Percentiles rank a stretch among this genome's conserved stretches.
phyloP scores from a whole-genome alignment of 495 filamentous ascomycete species.

The Penicillium robsamsonii region DNA sequence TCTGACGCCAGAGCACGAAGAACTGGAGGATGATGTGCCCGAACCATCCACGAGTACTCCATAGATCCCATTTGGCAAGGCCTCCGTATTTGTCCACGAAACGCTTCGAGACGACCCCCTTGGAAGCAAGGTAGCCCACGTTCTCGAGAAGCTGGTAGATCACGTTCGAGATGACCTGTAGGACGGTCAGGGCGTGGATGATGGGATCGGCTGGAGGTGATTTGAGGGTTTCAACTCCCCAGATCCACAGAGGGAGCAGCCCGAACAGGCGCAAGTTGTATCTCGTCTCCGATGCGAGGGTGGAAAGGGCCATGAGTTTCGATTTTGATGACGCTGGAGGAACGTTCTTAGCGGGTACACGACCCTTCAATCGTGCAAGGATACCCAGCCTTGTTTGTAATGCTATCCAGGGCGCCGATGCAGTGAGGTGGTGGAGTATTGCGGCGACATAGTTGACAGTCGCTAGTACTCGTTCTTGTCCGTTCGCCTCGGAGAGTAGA shows the following conservation, averaged over 20 bases:
- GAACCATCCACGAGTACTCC: conserved; percentile 79
- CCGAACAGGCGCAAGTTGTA: conserved; percentile 78
- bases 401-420: conserved; percentile 38
- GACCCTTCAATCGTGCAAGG: conserved; percentile 33
- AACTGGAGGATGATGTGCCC: conserved; percentile 75
- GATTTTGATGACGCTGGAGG: conserved; percentile 31
- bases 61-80: conserved; percentile 57
- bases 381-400: conserved; percentile 38
- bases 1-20: conserved; percentile 56
- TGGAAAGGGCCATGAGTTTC: conserved; percentile 52
- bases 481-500: conserved; percentile 35
- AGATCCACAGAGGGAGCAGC: conserved; percentile 72
- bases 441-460: conserved; percentile 42
- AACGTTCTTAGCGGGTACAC: conserved; percentile 15
- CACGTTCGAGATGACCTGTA: conserved; percentile 66
- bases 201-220: conserved; percentile 47
- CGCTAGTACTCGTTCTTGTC: conserved; percentile 38
- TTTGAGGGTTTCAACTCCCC: conserved; percentile 57
- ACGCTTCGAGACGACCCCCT: conserved; percentile 46
- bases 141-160: conserved; percentile 83
- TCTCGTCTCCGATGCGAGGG: conserved; percentile 64
- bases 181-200: conserved; percentile 53
- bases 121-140: conserved; percentile 68
- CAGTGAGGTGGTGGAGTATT: conserved; percentile 40
- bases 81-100: conserved; percentile 59